phyloP scores from a whole-genome alignment of 1,284 basidiomycete species.

The Moniliophthora roreri region DNA sequence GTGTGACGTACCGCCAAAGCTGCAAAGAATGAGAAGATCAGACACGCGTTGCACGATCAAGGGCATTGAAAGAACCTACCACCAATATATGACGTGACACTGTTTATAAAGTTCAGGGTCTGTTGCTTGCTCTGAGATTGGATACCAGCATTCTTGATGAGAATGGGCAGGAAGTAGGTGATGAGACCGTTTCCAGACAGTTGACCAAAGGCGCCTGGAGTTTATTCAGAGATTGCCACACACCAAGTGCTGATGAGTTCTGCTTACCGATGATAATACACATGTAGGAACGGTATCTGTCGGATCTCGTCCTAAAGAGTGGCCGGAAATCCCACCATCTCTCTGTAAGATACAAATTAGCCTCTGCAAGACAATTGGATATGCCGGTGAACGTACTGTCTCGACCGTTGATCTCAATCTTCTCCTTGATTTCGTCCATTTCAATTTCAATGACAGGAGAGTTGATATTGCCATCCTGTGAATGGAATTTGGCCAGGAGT shows the following conservation, averaged over 20 bases:
- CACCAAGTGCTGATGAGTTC: slow-evolving; percentile 2
- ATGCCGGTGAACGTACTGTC: slow-evolving; percentile 35
- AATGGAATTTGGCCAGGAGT: slow-evolving; percentile 48
- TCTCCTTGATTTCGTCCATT: slow-evolving; percentile 53
- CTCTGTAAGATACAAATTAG: slow-evolving; percentile 26
- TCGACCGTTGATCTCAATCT: slow-evolving; percentile 41
- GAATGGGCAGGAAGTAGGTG: slow-evolving; percentile 49
- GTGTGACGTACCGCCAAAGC: slow-evolving; percentile 27
- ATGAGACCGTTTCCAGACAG: slow-evolving; percentile 43
- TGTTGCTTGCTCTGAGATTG: slow-evolving; percentile 38
- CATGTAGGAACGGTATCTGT: slow-evolving; percentile 49
- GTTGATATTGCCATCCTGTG: slow-evolving; percentile 40
- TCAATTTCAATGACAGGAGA: slow-evolving; percentile 52
- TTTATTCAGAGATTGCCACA: background rate
- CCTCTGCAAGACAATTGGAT: background rate
- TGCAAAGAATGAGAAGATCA: slow-evolving; percentile 3
- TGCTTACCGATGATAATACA: slow-evolving; percentile 46
- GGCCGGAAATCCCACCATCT: slow-evolving; percentile 57
- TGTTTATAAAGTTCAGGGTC: slow-evolving; percentile 50
- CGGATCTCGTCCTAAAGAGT: slow-evolving; percentile 43
- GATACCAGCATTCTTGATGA: slow-evolving; percentile 45
- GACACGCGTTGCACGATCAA: background rate
- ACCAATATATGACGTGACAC: slow-evolving; percentile 42
- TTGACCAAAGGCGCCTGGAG: slow-evolving; percentile 38
- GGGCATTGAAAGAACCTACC: slow-evolving; percentile 17